These are phyloP conservation scores for Aspergillus sp. DNA, from an alignment of 2,329 filamentous ascomycete species.

Conservation along the genomic window DNA sequence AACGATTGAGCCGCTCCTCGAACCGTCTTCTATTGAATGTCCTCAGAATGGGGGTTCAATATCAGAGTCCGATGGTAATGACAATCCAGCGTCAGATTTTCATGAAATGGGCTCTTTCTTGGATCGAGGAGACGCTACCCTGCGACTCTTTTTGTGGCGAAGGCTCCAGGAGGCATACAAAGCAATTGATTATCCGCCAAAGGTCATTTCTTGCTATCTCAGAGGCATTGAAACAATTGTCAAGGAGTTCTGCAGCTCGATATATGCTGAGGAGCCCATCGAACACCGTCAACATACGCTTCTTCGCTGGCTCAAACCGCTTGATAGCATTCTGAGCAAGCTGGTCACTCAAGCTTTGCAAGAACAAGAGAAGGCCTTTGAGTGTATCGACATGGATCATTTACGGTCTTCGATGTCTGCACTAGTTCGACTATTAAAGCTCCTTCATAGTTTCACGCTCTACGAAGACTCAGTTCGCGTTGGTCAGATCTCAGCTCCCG, in stretches of 20 bases:
- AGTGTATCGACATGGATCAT: slow-evolving; percentile 76
- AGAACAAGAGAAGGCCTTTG: slow-evolving; percentile 60
- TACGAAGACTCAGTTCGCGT: slow-evolving; percentile 81
- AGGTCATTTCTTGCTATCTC: slow-evolving; percentile 80
- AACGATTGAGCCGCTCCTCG: slow-evolving; percentile 83
- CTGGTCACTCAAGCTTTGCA: slow-evolving; percentile 63
- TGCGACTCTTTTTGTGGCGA: slow-evolving; percentile 83
- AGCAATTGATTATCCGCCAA: slow-evolving; percentile 75
- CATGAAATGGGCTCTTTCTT: slow-evolving; percentile 82
- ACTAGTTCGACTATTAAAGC: slow-evolving; percentile 62
- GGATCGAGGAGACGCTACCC: slow-evolving; percentile 68
- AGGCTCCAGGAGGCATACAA: slow-evolving; percentile 84
- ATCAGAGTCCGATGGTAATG: slow-evolving; percentile 19
- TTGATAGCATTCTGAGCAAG: slow-evolving; percentile 69
- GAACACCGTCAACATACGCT: slow-evolving; percentile 64
- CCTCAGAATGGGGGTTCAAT: slow-evolving; percentile 7
- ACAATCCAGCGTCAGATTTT: slow-evolving; percentile 47
- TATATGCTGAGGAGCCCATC: slow-evolving; percentile 48
- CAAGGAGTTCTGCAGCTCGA: slow-evolving; percentile 57
- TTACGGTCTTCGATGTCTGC: slow-evolving; percentile 65
- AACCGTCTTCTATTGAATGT: slow-evolving; percentile 47
- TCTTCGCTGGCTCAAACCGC: slow-evolving; percentile 67
- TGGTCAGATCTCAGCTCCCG: slow-evolving; percentile 60
- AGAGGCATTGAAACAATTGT: slow-evolving; percentile 80
- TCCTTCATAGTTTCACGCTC: slow-evolving; percentile 72